These are phyloP conservation scores for Zygosaccharomyces rouxii DNA, from an alignment of 805 yeast species.

Conservation along the genomic window DNA sequence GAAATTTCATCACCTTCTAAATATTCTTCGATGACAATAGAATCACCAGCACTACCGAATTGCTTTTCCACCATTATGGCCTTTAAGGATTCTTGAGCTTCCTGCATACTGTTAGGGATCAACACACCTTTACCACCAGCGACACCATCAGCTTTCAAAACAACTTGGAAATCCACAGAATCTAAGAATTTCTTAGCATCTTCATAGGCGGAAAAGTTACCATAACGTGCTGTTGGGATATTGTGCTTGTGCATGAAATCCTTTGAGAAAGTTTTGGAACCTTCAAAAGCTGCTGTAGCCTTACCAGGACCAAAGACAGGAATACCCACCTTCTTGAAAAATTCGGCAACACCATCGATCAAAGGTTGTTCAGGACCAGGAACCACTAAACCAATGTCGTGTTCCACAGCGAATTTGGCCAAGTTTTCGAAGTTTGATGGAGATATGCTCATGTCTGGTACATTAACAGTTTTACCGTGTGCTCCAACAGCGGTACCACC, in stretches of 20 bases:
- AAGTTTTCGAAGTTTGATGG: conserved; percentile 65
- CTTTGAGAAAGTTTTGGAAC: conserved; percentile 92
- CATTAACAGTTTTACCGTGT: conserved; percentile 56
- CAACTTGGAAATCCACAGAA: conserved; percentile 66
- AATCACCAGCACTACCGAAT: conserved; percentile 92
- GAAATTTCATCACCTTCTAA: conserved; percentile 96
- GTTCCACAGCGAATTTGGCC: conserved; percentile 66
- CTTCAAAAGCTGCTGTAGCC: conserved; percentile 91
- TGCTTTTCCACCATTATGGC: conserved; percentile 85
- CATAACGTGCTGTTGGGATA: conserved; percentile 92
- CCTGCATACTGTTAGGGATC: conserved; percentile 78
- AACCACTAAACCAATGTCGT: conserved; percentile 67
- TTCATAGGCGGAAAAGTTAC: conserved; percentile 72
- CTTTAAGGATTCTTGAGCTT: conserved; percentile 78
- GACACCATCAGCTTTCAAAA: conserved; percentile 93
- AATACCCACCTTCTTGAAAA: conserved; percentile 76
- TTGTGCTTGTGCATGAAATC: conserved; percentile 86
- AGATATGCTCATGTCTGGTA: conserved; percentile 57
- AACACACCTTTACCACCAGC: conserved; percentile 99
- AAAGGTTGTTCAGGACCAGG: conserved; percentile 99
- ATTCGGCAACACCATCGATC: conserved; percentile 82
- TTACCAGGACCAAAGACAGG: conserved; percentile 96
- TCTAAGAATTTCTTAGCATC: conserved; percentile 70
- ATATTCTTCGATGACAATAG: conserved; percentile 91
- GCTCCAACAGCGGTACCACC: conserved; percentile 72